Evolutionary conservation across 2,329 filamentous ascomycete genomes (phyloP).

Genomic region (Cladosporium sp.): DNA sequence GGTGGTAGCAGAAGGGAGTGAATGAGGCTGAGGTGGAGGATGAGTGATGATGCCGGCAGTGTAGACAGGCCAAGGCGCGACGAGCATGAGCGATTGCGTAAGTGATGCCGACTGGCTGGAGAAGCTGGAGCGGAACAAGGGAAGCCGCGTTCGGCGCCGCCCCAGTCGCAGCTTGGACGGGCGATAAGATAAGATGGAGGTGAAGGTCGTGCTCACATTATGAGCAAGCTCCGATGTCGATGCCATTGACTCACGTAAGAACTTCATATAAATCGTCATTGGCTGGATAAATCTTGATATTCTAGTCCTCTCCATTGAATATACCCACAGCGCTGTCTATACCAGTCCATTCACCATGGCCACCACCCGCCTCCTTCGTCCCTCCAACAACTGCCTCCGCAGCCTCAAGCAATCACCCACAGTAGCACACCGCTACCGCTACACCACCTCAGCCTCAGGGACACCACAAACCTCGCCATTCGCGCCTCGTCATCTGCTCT

Average conservation of each 20-base stretch:
- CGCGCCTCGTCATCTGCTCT: constrained; percentile 82
- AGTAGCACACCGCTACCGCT: constrained; percentile 30
- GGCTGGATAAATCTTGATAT: neutral
- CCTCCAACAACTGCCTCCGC: constrained; percentile 27
- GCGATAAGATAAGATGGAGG: neutral
- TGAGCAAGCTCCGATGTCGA: neutral
- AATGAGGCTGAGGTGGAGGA: constrained; percentile 4
- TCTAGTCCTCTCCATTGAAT: neutral
- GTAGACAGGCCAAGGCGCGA: neutral
- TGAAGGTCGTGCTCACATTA: neutral
- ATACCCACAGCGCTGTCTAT: neutral
- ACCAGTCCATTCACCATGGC: constrained; percentile 25
- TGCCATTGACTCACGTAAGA: neutral
- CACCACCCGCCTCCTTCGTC: constrained; percentile 29
- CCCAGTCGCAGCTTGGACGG: neutral
- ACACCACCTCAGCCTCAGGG: constrained; percentile 33
- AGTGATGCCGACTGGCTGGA: neutral
- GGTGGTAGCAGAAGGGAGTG: neutral
- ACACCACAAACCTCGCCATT: constrained; percentile 55
- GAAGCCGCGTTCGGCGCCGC: neutral
- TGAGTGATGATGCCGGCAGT: constrained; percentile 7
- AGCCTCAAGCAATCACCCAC: constrained; percentile 23
- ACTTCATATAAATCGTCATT: constrained; percentile 1
- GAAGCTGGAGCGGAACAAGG: neutral
- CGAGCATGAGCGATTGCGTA: constrained; percentile 4